Conservation (phyloP, 768 basidiomycete species). For the Sarcomyxa edulis region DNA sequence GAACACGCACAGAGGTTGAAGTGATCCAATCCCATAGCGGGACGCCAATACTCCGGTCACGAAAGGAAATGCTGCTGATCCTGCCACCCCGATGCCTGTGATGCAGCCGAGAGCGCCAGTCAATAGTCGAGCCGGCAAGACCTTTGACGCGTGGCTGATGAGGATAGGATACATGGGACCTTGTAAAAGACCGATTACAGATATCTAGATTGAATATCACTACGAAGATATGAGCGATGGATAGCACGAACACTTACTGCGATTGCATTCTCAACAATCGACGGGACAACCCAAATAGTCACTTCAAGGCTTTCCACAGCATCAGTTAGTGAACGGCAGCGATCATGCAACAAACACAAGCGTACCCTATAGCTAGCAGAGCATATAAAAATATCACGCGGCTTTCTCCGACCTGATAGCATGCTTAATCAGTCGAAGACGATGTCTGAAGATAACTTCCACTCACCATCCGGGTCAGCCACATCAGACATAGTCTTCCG, state of each 20-base stretch:
- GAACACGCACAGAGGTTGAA: constrained; percentile 44
- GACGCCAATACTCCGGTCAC: constrained; percentile 38
- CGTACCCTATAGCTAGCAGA: constrained; percentile 26
- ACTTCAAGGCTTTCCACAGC: constrained; percentile 24
- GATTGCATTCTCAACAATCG: constrained; percentile 41
- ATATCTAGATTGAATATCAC: too few species aligned
- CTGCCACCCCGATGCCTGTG: constrained; percentile 44
- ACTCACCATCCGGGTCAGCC: constrained; percentile 21
- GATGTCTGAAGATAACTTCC: not conserved
- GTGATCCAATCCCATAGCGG: constrained; percentile 34
- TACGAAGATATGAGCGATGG: too few species aligned
- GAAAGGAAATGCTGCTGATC: too few species aligned
- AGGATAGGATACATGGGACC: constrained; percentile 54
- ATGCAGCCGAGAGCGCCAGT: constrained; percentile 43
- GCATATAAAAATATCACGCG: constrained; percentile 31
- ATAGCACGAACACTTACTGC: too few species aligned
- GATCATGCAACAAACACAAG: not conserved
- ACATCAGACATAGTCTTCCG: constrained; percentile 31
- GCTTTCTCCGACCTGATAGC: constrained; percentile 30
- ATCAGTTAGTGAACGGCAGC: constrained; percentile 38
- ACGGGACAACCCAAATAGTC: too few species aligned
- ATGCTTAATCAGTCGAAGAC: not conserved
- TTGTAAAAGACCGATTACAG: constrained; percentile 43
- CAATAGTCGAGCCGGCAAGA: constrained; percentile 53
- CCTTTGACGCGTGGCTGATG: constrained; percentile 47